Base-by-base conservation (phyloP, 768 basidiomycete species). In the Tulasnella sp. region DNA sequence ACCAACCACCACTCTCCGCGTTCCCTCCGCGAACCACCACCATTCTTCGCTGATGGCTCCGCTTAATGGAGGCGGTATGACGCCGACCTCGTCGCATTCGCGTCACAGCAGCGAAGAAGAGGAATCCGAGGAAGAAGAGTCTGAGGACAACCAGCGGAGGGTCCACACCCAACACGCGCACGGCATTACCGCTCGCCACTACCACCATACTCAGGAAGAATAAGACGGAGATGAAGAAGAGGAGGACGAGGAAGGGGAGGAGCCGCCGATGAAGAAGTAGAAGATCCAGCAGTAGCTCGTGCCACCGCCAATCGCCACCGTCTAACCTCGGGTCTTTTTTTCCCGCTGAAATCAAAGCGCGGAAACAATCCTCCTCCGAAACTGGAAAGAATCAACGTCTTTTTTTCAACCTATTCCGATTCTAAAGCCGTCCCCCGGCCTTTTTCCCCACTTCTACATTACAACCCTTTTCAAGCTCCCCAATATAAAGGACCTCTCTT, bases 181-280 rank as follows among this genome's bases (percentile, higher is more conserved):
- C n/a, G 71, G 51, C 15, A 78, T 29, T 51, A 37, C 48, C 0
- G 29, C 5, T 5, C 70, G 70, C 5, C 70, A 70, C 18, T 42
- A 29, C 7, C 29, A 61, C 4, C 29, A 32, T 6, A 2, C 3
- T 1, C 26, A 67, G n/a, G 61, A 67, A 7, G 29, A 67, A 5
- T 46, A 78, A 55, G 76, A 73, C 6, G 79, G 74, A 37, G 71
- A 73, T 7, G 80, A 81, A 35, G 80, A 70, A 15, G 79, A 79
- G 7, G 77, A 74, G 39, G 79, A 70, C 2, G 44, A 37, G 42
- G 77, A 80, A 46, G 46, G 42, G 15, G 74, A 46, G 42, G 57
- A 77, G 61, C 80, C 80, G 15, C 80, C 79, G 18, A 76, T 57
- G 70, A 80, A 80, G 46, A 81, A 80, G 71, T 40, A 73, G 20